phyloP scores from a whole-genome alignment of 2,329 filamentous ascomycete genomes.

The Beauveria bassiana region DNA sequence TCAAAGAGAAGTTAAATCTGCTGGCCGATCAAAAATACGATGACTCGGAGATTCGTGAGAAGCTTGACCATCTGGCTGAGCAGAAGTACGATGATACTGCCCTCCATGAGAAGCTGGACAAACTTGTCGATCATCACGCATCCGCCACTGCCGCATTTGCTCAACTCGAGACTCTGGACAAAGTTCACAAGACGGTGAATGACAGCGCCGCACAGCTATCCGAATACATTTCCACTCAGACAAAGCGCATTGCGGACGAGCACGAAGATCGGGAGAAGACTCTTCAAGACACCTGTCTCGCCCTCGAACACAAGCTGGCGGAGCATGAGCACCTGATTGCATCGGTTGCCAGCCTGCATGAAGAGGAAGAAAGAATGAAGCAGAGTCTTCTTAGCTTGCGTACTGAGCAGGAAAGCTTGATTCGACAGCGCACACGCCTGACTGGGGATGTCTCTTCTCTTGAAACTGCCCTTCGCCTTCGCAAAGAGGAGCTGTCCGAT shows the following conservation, averaged over 20 bases:
- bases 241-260: slow-evolving; percentile 65
- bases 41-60: slow-evolving; percentile 23
- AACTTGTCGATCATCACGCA: slow-evolving; percentile 40
- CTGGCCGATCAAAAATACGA: slow-evolving; percentile 29
- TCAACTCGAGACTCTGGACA: slow-evolving; percentile 75
- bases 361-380: slow-evolving; percentile 46
- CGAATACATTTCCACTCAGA: slow-evolving; percentile 71
- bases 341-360: slow-evolving; percentile 42
- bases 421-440: slow-evolving; percentile 69
- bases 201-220: slow-evolving; percentile 77
- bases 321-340: slow-evolving; percentile 57
- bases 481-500: slow-evolving; percentile 80
- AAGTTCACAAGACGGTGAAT: slow-evolving; percentile 82
- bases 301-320: slow-evolving; percentile 67
- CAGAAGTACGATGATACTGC: slow-evolving; percentile 9
- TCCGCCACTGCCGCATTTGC: slow-evolving; percentile 61
- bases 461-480: slow-evolving; percentile 80
- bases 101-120: slow-evolving; percentile 21
- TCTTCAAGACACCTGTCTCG: slow-evolving; percentile 69
- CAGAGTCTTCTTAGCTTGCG: slow-evolving; percentile 51
- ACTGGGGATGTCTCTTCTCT: slow-evolving; percentile 82
- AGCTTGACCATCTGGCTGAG: slow-evolving; percentile 20
- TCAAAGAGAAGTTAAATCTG: slow-evolving; percentile 23
- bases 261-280: slow-evolving; percentile 72
- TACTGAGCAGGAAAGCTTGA: slow-evolving; percentile 66